Evolutionary conservation across 2,329 filamentous ascomycete genomes (phyloP), one percentile per base, ranked within the genome.

Genomic region (Talaromyces sp.): DNA sequence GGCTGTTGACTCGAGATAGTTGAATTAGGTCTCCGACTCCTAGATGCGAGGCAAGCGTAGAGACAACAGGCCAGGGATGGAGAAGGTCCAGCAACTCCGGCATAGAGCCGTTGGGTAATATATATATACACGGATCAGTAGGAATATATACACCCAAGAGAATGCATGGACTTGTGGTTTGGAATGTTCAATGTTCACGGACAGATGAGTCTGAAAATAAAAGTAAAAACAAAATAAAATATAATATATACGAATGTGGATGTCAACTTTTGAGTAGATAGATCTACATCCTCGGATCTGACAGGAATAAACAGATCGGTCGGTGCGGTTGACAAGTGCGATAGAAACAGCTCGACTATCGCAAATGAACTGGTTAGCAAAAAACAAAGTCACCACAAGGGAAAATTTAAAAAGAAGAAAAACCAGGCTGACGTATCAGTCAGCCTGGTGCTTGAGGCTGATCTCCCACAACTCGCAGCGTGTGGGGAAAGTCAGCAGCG

Each of bases 1-100:
- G 58, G 43, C 63, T 64, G 58, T 64, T 70, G 13, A 64, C 60
- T 49, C 70, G 64, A 17, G 69, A 59, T n/a, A 71, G 64, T 13
- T 62, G 66, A 50, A 72, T 63, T 32, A 72, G 59, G 61, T 71
- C 70, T 11, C 67, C 70, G n/a, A 65, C 62, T 24, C 68, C 63
- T 24, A 70, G 62, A 55, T 68, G 49, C 29, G 58, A 52, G 41
- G 63, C 68, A 31, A 72, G 59, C 27, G 56, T 62, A 17, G 61
- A 66, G 38, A 66, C 68, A 24, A 72, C 60, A 6, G 70, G 70
- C 68, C 69, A 72, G n/a, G 64, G 56, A 24, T 63, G 63, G 26
- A 72, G 54, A 41, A 71, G 41, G 31, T 64, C 59, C 55, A 68
- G 63, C 17, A 72, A 59, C 29, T 59, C 63, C 19, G 60, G 55